phyloP scores from a whole-genome alignment of 2,329 filamentous ascomycete genomes.

The Scopulariopsis brevicaulis region DNA sequence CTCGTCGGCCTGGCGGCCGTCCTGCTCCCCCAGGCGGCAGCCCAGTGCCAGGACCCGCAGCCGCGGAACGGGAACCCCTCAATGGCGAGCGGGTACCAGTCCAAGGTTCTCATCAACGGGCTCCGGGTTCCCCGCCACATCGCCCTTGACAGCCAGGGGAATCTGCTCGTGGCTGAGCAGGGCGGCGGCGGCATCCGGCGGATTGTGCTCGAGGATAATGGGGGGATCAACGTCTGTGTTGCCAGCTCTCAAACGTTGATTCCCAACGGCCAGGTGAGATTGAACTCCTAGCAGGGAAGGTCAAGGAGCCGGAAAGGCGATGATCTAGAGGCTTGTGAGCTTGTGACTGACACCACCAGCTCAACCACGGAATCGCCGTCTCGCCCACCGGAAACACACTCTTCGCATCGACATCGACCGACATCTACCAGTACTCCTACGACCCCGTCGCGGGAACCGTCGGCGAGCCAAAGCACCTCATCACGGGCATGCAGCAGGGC shows the following conservation, averaged over 20 bases:
- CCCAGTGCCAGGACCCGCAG: background rate
- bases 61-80: background rate
- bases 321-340: background rate
- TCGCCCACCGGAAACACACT: conserved; percentile 38
- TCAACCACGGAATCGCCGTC: conserved; percentile 46
- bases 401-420: conserved; percentile 49
- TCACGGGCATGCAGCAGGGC: conserved; percentile 43
- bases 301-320: background rate
- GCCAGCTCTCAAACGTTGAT: conserved; percentile 5
- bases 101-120: conserved; percentile 14
- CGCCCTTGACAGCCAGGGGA: conserved; percentile 21
- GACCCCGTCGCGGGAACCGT: conserved; percentile 46
- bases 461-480: conserved; percentile 39
- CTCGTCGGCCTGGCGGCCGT: background rate
- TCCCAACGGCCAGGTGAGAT: background rate
- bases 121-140: conserved; percentile 18
- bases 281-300: background rate
- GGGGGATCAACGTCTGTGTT: conserved; percentile 21
- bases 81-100: conserved; percentile 4
- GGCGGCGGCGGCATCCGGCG: conserved; percentile 25
- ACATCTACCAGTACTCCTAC: conserved; percentile 33
- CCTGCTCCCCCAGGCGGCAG: background rate
- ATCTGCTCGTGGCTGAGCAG: conserved; percentile 21
- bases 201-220: conserved; percentile 26
- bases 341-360: conserved; percentile 17